Base-by-base conservation (phyloP, 2,329 filamentous ascomycete species). In the Phyllachora maydis region DNA sequence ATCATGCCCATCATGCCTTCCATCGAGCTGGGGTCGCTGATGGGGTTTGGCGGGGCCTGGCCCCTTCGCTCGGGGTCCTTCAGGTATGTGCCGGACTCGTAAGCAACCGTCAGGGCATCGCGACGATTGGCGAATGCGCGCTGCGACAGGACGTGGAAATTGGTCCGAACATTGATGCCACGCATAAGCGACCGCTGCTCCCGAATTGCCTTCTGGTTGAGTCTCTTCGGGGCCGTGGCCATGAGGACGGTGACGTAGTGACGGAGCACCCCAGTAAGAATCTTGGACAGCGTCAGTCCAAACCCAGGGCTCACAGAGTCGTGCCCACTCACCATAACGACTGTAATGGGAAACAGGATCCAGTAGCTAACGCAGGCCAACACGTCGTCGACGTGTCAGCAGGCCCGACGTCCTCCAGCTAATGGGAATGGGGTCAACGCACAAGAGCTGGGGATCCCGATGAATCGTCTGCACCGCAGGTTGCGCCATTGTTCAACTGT, bases 1-100 rank as follows among this genome's bases (percentile, higher is more conserved):
- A 98, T 91, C 81, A 92, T 92, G 36, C 88, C 85, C 88, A 98
- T 98, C 88, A 98, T 98, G 36, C 83, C 85, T 44, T 98, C 90
- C 88, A 98, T 98, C 28, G 79, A 81, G 22, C 75, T 75, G 12
- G 90, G 90, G 46, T 98, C 88, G 8, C 75, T 78, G 67, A 98
- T 82, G 4, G 88, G 88, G 50, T 95, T 98, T 18, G 79, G 69
- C 11, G 82, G 74, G 3, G 82, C 75, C 51, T 93, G 78, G 24
- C 83, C 83, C 42, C 76, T 72, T 40, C 60, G 67, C 26, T 88
- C 78, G 2, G 82, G 83, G 32, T 90, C 78, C 45, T 92, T 93
- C 22, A 98, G 58, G 43, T 82, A 98, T 16, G 66, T 66, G 22
- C 90, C 88, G 13, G 68, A 73, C 46, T 93, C 78, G 52, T 75